Evolutionary conservation across 148 eudicot species (phyloP), one percentile per base, ranked within the genome.

Genomic region (Heliosperma pusillum): DNA sequence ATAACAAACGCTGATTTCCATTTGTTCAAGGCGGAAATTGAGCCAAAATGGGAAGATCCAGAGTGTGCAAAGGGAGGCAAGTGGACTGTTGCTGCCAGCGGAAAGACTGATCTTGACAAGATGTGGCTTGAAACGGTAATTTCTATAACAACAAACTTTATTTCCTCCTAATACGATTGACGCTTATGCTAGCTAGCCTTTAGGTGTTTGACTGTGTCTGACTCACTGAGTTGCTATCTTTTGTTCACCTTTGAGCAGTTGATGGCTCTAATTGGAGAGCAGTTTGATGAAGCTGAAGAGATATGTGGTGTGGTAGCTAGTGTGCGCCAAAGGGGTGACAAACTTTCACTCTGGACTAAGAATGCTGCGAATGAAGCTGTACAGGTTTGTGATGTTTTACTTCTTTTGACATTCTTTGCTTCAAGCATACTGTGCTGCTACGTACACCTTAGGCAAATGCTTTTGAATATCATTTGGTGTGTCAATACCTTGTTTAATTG

Each of bases 21-120:
- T 80, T 83, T 95, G 82, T 95, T 95, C 82, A 95, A 83, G 84
- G 83, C 89, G 57, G 99, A 96, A 56, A 75, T 95, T 85, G 99
- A 89, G 75, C 97, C 99, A 45, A 95, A 95, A 83, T 92, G 99
- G 99, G 99, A 95, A 86, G 99, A 95, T 84, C 94, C 94, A 2
- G 97, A 95, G 84, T 92, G 97, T 84, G 97, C 99, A 26, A 83
- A 85, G 82, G 99, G 99, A 62, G 99, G 97, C 82, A 95, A 95
- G 83, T 95, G 99, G 99, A 88, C 97, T 69, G 85, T 83, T 74
- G 69, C 87, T 19, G 76, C 83, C 78, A 89, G 69, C 85, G 73
- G 82, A 72, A 92, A 92, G 83, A 42, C 86, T 68, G 81, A 66
- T 77, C 90, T 95, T 25, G 97, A 95, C 57, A 75, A 42, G 53